Conservation (phyloP, 2,329 filamentous ascomycete species). For the Fusarium sp. region DNA sequence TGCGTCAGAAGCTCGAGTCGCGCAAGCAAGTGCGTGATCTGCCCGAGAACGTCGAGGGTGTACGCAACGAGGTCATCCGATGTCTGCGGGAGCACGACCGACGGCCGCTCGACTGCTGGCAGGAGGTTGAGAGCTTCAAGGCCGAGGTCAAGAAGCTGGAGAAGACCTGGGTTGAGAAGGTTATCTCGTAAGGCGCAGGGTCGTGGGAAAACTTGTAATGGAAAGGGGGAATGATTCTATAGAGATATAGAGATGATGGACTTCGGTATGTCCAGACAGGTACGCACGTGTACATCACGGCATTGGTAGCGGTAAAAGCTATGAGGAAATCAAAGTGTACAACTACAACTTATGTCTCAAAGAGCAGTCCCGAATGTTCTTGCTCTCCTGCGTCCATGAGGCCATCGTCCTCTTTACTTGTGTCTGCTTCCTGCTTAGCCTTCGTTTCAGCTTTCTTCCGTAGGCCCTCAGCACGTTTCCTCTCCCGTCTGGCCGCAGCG, state of each 20-base stretch:
- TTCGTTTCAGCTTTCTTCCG: constrained; percentile 61
- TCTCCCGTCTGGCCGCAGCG: constrained; percentile 62
- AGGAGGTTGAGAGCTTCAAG: constrained; percentile 92
- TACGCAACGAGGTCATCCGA: constrained; percentile 79
- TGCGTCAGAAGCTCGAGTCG: constrained; percentile 70
- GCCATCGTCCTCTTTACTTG: constrained; percentile 18
- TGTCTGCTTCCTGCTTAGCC: constrained; percentile 32
- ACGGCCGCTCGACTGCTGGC: constrained; percentile 92
- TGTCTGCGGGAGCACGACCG: constrained; percentile 89
- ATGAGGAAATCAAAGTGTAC: constrained; percentile 47
- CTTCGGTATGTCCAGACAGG: constrained; percentile 29
- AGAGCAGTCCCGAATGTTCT: constrained; percentile 36
- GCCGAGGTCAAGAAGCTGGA: constrained; percentile 88
- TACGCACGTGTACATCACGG: constrained; percentile 51
- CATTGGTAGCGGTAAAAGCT: constrained; percentile 50
- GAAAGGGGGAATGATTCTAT: constrained; percentile 25
- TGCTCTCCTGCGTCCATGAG: constrained; percentile 33
- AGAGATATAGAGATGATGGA: constrained; percentile 37
- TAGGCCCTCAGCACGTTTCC: constrained; percentile 71
- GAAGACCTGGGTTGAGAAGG: constrained; percentile 87
- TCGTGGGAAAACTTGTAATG: constrained; percentile 9
- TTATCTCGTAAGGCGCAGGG: constrained; percentile 63
- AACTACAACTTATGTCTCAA: constrained; percentile 41
- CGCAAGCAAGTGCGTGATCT: constrained; percentile 75
- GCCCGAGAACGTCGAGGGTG: constrained; percentile 78